These are phyloP conservation scores for Geotrichum cucujoidarum DNA, from an alignment of 1,139 yeast genomes.

Conservation along the genomic window DNA sequence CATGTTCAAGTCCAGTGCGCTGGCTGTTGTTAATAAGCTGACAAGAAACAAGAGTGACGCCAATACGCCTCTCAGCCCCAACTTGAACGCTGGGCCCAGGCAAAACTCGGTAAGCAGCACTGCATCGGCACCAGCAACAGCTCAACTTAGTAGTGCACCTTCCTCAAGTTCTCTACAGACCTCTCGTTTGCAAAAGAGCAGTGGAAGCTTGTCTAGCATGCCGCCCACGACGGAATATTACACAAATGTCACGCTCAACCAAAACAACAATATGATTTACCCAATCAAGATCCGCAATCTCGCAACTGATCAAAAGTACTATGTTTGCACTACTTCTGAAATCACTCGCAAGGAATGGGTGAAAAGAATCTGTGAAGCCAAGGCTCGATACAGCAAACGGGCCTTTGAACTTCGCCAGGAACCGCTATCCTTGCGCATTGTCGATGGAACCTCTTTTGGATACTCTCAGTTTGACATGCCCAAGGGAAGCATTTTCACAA, in stretches of 20 bases:
- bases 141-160: background rate
- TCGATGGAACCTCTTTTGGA: slow-evolving; percentile 14
- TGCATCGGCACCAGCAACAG: background rate
- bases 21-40: slow-evolving; percentile 12
- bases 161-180: background rate
- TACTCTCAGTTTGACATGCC: slow-evolving; percentile 7
- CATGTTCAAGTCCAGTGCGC: slow-evolving; percentile 28
- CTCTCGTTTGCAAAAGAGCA: background rate
- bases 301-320: slow-evolving; percentile 16
- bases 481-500: slow-evolving; percentile 6
- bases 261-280: slow-evolving; percentile 13
- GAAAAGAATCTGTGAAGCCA: slow-evolving; percentile 12
- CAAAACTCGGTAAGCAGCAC: slow-evolving; percentile 3
- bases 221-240: background rate
- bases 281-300: slow-evolving; percentile 17
- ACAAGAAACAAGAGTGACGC: slow-evolving; percentile 15
- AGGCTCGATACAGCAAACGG: slow-evolving; percentile 4
- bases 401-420: slow-evolving; percentile 9
- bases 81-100: background rate
- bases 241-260: slow-evolving; percentile 3
- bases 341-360: slow-evolving; percentile 17
- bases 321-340: slow-evolving; percentile 14
- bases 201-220: slow-evolving; percentile 1
- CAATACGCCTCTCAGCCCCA: no score
- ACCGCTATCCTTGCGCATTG: slow-evolving; percentile 12